These are phyloP conservation scores for Aspergillus wentii DNA, from an alignment of 495 filamentous ascomycete species.

Conservation along the genomic window DNA sequence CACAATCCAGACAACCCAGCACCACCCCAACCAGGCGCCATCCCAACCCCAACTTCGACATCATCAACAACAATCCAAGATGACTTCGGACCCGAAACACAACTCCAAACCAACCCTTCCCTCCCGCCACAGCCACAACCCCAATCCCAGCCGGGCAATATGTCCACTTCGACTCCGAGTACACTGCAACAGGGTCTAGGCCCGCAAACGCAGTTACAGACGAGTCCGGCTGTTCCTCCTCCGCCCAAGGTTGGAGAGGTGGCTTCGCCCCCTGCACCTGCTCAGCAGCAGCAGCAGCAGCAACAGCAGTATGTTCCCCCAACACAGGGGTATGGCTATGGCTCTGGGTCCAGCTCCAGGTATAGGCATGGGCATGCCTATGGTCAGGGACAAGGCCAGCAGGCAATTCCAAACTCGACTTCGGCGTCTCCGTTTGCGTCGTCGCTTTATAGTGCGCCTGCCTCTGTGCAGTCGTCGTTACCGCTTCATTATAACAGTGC, in stretches of 20 bases:
- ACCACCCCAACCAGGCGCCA: constrained; percentile 12
- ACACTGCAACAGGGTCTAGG: too few species aligned
- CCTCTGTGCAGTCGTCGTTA: constrained; percentile 11
- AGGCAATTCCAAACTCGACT: constrained; percentile 32
- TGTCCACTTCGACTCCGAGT: constrained; percentile 18
- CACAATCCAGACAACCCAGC: too few species aligned
- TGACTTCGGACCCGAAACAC: too few species aligned
- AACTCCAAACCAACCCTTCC: constrained; percentile 21
- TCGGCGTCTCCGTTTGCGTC: too few species aligned
- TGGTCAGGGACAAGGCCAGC: constrained; percentile 32
- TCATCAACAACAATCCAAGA: too few species aligned
- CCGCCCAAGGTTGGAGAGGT: constrained; percentile 49
- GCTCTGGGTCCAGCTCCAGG: constrained; percentile 24
- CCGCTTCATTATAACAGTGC: constrained; percentile 22
- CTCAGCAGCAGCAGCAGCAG: constrained; percentile 14
- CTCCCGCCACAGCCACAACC: constrained; percentile 24
- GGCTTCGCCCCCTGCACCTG: constrained; percentile 11
- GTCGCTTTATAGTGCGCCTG: too few species aligned
- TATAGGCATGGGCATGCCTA: too few species aligned
- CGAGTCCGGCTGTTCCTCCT: constrained; percentile 44
- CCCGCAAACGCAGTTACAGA: too few species aligned
- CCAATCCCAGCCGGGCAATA: constrained; percentile 16
- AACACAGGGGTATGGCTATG: constrained; percentile 4
- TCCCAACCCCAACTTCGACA: constrained; percentile 20
- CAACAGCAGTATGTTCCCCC: constrained; percentile 7